Percentiles rank a stretch among this genome's conserved stretches.
Conservation (phyloP, 2,329 filamentous ascomycete genomes). For the Alternaria sp. region DNA sequence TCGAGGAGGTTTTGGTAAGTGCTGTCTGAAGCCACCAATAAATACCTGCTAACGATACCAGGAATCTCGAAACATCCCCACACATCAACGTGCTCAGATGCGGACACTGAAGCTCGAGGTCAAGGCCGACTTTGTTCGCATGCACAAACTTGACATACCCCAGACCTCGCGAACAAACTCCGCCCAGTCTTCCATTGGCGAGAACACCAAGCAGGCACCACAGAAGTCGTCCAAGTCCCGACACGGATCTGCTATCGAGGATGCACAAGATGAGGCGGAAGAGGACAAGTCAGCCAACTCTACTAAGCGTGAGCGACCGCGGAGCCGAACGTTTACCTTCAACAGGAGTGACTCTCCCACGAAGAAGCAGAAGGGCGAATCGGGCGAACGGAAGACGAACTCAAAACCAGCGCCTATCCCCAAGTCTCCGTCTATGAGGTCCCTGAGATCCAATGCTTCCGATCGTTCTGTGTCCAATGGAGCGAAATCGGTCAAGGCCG, state of each 20-base stretch:
- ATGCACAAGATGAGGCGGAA: slow-evolving; percentile 14
- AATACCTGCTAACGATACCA: slow-evolving; percentile 55
- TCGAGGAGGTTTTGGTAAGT: slow-evolving; percentile 66
- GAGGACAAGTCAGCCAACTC: slow-evolving; percentile 30
- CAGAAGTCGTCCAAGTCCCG: slow-evolving; percentile 46
- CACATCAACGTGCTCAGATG: slow-evolving; percentile 95
- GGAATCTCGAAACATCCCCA: slow-evolving; percentile 90
- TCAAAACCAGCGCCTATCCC: slow-evolving; percentile 76
- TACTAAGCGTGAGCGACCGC: slow-evolving; percentile 58
- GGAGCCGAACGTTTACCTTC: slow-evolving; percentile 81
- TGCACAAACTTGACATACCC: slow-evolving; percentile 73
- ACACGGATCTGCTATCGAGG: slow-evolving; percentile 36
- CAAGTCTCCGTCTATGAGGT: slow-evolving; percentile 65
- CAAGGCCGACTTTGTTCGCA: slow-evolving; percentile 93
- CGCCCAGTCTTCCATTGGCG: slow-evolving; percentile 46
- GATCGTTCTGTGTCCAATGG: slow-evolving; percentile 70
- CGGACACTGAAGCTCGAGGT: slow-evolving; percentile 84
- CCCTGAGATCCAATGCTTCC: slow-evolving; percentile 61
- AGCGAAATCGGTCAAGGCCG: slow-evolving; percentile 75
- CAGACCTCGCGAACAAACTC: slow-evolving; percentile 56
- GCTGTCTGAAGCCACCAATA: slow-evolving; percentile 32
- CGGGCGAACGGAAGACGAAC: slow-evolving; percentile 58
- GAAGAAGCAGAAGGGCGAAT: slow-evolving; percentile 75
- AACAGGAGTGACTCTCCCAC: slow-evolving; percentile 73
- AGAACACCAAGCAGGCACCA: slow-evolving; percentile 55